Evolutionary conservation across 148 eudicot species (phyloP), one percentile per base, ranked within the genome.

Genomic region (Spergularia marina): DNA sequence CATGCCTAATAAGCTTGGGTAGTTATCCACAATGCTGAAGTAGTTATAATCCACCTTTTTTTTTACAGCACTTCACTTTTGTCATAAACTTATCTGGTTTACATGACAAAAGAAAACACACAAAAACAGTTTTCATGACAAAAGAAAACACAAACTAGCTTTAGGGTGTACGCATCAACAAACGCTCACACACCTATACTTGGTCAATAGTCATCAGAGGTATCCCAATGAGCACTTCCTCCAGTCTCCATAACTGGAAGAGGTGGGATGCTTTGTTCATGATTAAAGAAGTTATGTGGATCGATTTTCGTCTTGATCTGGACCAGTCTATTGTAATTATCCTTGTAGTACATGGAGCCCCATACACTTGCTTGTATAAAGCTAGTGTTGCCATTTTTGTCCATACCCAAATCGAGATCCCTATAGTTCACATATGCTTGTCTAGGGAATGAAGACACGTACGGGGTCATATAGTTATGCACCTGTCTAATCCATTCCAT

Each of bases 211-310:
- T 21, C 70, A 79, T 71, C 66, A 17, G 58, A 15, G 30, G 13
- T 41, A 62, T 59, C 78, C 73, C 77, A 34, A 12, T 69, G 74
- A 40, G 18, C 30, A 62, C 21, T 15, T 74, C 23, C 60, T 52
- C 67, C 34, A 30, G 3, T 68, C 56, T 76, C 79, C 79, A 71
- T 72, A 76, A 76, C 60, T 10, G 83, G 83, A 71, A 81, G 80
- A 68, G 83, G 80, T 12, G 83, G 83, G 65, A 81, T 81, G 74
- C 83, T 81, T 71, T 81, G 83, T 13, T 81, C 83, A 67, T 77
- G 77, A 74, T 34, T 81, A 53, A 81, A 81, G 69, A 81, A 81
- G 68, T 81, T 81, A 0, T 68, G 52, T 0, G 83, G 77, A 73
- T 81, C 83, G 61, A 60, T 36, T 59, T 77, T 77, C 2, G 83